Evolutionary conservation across 129 eudicot genomes (phyloP), one percentile per base, ranked within the genome.

Genomic region (Silybum marianum): DNA sequence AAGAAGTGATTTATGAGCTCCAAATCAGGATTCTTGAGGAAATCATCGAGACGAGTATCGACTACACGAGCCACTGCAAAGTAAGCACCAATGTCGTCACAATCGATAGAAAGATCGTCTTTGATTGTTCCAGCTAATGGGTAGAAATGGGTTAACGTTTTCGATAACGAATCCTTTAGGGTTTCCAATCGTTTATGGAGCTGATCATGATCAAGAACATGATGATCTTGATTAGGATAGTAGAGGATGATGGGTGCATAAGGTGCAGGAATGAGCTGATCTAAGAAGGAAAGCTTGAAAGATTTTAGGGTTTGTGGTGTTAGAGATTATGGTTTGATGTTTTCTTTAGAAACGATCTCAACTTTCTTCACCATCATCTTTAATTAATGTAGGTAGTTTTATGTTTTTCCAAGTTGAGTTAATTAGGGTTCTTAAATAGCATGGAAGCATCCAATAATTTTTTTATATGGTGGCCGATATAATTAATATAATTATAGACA

Each of bases 191-290:
- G 82, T 71, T 87, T 75, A 11, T 78, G 85, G 66, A 86, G 42
- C 19, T 87, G 70, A 32, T 32, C 36, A 22, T 71, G 60, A 46
- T 60, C 78, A 58, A 58, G 65, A 58, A 18, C 6, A 4, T 3
- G 7, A 2, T 54, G 65, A 54, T 75, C 60, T 16, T 73, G 60
- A 71, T 88, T 90, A 3, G 84, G 92, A 76, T 80, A 90, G 77
- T 76, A 93, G 75, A 90, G 65, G 68, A 93, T 76, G 69, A 91
- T 73, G 39, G 98, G 96, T 46, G 91, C 96, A 69, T 82, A 90
- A 34, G 93, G 89, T 75, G 96, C 93, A 32, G 93, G 92, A 78
- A 93, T 87, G 34, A 93, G 86, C 70, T 93, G 98, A 82, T 93
- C 93, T 72, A 93, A 78, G 70, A 86, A 75, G 73, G 86, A 89